Base-by-base conservation (phyloP, 2,329 filamentous ascomycete genomes). In the Alternaria sp. region DNA sequence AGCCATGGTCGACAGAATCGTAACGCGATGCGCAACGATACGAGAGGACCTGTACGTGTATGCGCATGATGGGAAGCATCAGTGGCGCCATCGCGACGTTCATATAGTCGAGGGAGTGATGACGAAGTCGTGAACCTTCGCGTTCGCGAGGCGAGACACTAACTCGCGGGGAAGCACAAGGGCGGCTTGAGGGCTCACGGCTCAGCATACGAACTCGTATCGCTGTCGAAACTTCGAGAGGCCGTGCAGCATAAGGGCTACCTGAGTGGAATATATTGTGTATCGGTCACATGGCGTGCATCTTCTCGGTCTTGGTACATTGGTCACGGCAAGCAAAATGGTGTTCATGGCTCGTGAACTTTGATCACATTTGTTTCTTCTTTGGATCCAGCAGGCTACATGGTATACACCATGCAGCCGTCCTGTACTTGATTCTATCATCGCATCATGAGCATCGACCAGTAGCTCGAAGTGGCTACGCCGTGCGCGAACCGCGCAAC, bases 401-500 rank as follows among this genome's bases (percentile, higher is more conserved):
- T 52, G 47, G 23, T 54, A 30, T 28, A 32, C 40, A 43, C 28
- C 43, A 45, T 47, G 52, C 55, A 23, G 52, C 55, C 52, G 25
- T 54, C 36, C 65, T 64, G 59, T 66, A 54, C 57, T 40, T 13
- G 11, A 52, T 45, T 60, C 54, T 61, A 32, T 66, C 57, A 46
- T 62, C 21, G 51, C 50, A 51, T 67, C 59, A 59, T 61, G 51
- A 54, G 26, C 36, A 23, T 61, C n/a, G 15, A 15, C 26, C 19
- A 59, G 43, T 59, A n/a, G 45, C 46, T 32, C 40, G 54, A 44
- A 28, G 40, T 46, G 45, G 54, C 52, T 30, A 9, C 54, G 36
- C 54, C 67, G 66, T 60, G 68, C 70, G 74, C 77, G 61, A 64
- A 65, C 49, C 65, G 71, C 73, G 66, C 61, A 81, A 78, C 47